A percentile compares a stretch with the other conserved stretches of the same genome.
These are phyloP conservation scores for Gaeumannomyces tritici DNA, from an alignment of 2,329 filamentous ascomycete genomes.

Conservation along the genomic window DNA sequence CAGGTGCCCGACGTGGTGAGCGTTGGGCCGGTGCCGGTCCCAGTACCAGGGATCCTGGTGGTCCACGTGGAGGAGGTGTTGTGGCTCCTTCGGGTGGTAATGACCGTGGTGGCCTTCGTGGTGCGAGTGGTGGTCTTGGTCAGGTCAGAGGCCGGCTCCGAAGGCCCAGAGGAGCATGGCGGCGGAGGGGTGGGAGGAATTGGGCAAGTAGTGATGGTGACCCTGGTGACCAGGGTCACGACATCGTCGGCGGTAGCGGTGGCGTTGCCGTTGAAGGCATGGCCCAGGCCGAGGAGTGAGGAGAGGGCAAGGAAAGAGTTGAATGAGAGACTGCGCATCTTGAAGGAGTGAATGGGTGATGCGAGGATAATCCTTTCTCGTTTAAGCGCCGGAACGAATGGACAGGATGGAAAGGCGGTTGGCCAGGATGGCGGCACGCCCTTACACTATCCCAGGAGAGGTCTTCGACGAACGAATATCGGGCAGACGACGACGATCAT, in stretches of 20 bases:
- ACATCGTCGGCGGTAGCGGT: neutral
- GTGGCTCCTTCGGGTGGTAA: neutral
- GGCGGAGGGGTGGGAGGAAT: constrained; percentile 6
- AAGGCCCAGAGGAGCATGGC: constrained; percentile 2
- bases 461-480: neutral
- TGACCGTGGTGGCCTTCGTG: neutral
- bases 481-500: neutral
- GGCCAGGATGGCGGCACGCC: neutral
- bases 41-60: neutral
- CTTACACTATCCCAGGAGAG: neutral
- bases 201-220: constrained; percentile 9
- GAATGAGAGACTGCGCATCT: constrained; percentile 13
- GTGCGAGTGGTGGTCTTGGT: neutral
- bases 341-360: constrained; percentile 9
- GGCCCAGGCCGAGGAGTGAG: constrained; percentile 4
- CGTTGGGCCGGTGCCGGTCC: neutral
- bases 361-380: neutral
- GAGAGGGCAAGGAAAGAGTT: constrained; percentile 11
- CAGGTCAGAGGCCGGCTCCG: neutral
- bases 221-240: constrained; percentile 9
- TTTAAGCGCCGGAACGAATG: neutral
- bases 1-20: neutral
- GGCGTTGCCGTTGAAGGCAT: neutral
- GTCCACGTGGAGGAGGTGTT: neutral
- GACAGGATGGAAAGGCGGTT: neutral